These are phyloP conservation scores for Backusella psychrophila DNA, from an alignment of 192 early-diverging fungal genomes.

Conservation along the genomic window DNA sequence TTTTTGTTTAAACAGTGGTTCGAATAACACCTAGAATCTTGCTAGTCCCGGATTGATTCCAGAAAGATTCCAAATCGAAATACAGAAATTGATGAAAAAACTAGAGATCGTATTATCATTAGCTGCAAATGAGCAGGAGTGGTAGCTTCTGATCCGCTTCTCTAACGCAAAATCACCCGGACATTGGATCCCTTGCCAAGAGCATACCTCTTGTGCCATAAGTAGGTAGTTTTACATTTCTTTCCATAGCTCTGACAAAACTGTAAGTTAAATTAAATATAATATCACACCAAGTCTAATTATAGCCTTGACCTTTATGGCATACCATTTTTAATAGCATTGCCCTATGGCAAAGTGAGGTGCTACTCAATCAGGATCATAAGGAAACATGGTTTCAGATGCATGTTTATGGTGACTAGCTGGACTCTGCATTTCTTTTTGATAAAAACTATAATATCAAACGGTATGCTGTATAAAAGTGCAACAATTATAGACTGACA, in stretches of 20 bases:
- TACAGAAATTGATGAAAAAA: neutral
- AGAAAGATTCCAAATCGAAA: neutral
- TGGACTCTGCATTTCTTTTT: neutral
- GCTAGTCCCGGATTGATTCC: neutral
- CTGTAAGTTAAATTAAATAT: constrained; percentile 16
- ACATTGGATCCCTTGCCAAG: constrained; percentile 4
- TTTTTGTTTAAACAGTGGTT: constrained; percentile 7
- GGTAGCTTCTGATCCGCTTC: neutral
- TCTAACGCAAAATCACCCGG: neutral
- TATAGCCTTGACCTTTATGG: constrained; percentile 1
- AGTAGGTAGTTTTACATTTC: constrained; percentile 4
- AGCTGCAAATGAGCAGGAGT: neutral
- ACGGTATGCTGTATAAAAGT: neutral
- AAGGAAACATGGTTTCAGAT: neutral
- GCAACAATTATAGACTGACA: neutral
- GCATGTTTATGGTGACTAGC: neutral
- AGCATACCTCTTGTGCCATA: constrained; percentile 8
- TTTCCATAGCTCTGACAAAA: constrained; percentile 6
- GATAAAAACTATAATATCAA: constrained; percentile 2
- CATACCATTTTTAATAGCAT: constrained; percentile 3
- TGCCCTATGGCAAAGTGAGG: constrained; percentile 11
- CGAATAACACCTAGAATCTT: constrained; percentile 9
- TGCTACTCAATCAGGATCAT: constrained; percentile 5
- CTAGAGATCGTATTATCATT: neutral
- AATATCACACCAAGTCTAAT: constrained; percentile 6